Evolutionary conservation across 2,329 filamentous ascomycete species (phyloP), one percentile per base, ranked within the genome.

Genomic region (Aspergillaceae sp.): DNA sequence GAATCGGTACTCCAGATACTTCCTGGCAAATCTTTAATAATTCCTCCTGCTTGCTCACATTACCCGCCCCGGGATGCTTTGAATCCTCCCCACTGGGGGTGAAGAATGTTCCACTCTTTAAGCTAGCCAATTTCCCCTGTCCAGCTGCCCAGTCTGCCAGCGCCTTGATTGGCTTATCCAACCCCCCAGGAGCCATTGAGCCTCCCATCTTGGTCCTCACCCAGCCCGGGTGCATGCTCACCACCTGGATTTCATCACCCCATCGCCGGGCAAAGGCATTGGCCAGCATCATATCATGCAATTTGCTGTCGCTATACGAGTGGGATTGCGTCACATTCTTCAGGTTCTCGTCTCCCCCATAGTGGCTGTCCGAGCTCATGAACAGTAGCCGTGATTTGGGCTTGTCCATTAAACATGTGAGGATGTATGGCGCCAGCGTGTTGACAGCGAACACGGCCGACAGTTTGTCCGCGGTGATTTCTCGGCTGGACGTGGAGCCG

Each of bases 161-260:
- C 1, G 71, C 72, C 38, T 71, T 67, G 0, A 75, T 68, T 2
- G 71, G 72, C 30, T 67, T 67, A 32, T 74, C 65, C n/a, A 74
- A 60, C 11, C 68, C 68, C 0, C 70, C 76, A 0, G 74, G 61
- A 0, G 77, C 77, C 29, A 61, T 59, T 7, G 47, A 50, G 2
- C 71, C 78, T 6, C 75, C 75, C 72, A 78, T 76, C 59, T 77
- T 78, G 0, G 75, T 77, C 7, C 73, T 61, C 34, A 78, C 71
- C 76, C 75, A 79, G 1, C 76, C 76, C 0, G 76, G 76, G 55
- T 77, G 70, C 41, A 76, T 62, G 0, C 70, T 65, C 38, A 74
- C 74, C 32, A 70, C 72, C 51, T 71, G 62, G 0, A 76, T 69
- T 5, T 68, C 56, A 2, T 64, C 56, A 59, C 71, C 74, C 62